phyloP scores from a whole-genome alignment of 1,284 basidiomycete genomes.

The Malassezia sp. region DNA sequence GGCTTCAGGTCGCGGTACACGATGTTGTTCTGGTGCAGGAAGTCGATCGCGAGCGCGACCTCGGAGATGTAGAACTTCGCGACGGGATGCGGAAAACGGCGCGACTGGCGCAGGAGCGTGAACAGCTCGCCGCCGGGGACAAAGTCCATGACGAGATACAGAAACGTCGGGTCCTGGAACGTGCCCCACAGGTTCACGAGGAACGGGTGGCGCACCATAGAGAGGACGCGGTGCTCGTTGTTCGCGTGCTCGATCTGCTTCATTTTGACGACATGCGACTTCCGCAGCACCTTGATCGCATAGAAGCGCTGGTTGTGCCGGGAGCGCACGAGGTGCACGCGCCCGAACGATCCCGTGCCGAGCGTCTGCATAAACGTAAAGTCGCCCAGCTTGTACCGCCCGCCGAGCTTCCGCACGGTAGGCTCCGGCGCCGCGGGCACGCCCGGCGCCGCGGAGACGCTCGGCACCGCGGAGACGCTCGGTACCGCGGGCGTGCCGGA shows the following conservation, averaged over 20 bases:
- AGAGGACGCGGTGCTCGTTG: slow-evolving; percentile 82
- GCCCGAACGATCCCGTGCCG: slow-evolving; percentile 42
- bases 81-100: slow-evolving; percentile 95
- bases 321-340: slow-evolving; percentile 40
- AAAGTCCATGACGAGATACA: slow-evolving; percentile 99
- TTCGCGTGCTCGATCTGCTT: slow-evolving; percentile 98
- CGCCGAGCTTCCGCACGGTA: slow-evolving; percentile 28
- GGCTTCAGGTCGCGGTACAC: slow-evolving; percentile 97
- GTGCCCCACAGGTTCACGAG: slow-evolving; percentile 97
- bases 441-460: too few relatives aligned
- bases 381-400: slow-evolving; percentile 40
- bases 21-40: slow-evolving; percentile 79
- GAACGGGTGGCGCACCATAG: slow-evolving; percentile 82
- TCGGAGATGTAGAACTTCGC: slow-evolving; percentile 99
- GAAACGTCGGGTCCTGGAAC: slow-evolving; percentile 81
- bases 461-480: too few relatives aligned
- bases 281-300: slow-evolving; percentile 44
- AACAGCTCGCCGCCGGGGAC: slow-evolving; percentile 96
- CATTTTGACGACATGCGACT: slow-evolving; percentile 79
- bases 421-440: too few relatives aligned
- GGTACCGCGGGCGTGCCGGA: too few relatives aligned
- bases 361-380: slow-evolving; percentile 40
- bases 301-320: slow-evolving; percentile 44
- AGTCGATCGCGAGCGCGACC: slow-evolving; percentile 85
- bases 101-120: slow-evolving; percentile 43